Conservation (phyloP, 345 rosid genomes). For the Heritiera fomes region DNA sequence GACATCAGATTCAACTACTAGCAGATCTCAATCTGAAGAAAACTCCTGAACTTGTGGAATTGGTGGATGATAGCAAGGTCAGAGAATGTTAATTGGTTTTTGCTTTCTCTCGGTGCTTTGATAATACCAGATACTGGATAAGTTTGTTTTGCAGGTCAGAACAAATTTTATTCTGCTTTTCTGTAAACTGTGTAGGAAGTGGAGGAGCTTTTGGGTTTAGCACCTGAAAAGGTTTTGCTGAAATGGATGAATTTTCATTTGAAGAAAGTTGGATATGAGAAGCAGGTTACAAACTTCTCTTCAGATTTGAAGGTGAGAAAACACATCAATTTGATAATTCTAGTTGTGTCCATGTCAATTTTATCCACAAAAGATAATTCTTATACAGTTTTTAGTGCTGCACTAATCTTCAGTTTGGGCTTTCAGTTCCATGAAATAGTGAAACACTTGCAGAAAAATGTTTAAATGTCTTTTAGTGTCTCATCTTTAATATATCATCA, state of each 20-base stretch:
- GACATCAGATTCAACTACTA: slow-evolving; percentile 78
- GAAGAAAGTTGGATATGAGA: slow-evolving; percentile 87
- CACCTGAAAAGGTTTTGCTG: slow-evolving; percentile 92
- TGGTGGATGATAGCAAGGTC: slow-evolving; percentile 84
- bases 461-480: background rate
- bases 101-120: slow-evolving; percentile 5
- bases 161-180: slow-evolving; percentile 16
- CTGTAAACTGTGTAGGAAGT: slow-evolving; percentile 60
- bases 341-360: background rate
- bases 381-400: background rate
- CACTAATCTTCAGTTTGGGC: background rate
- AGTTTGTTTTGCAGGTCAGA: slow-evolving; percentile 1
- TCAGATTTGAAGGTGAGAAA: slow-evolving; percentile 86
- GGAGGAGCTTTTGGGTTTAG: slow-evolving; percentile 88
- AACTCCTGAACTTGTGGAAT: slow-evolving; percentile 89
- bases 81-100: slow-evolving; percentile 14
- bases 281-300: slow-evolving; percentile 92
- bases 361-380: background rate
- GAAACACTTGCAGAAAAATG: background rate
- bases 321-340: background rate
- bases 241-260: slow-evolving; percentile 99
- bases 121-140: background rate
- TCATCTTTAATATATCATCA: background rate
- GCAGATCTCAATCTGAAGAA: slow-evolving; percentile 93
- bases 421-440: slow-evolving; percentile 4